These are phyloP conservation scores for Tuber borchii DNA, from an alignment of 495 filamentous ascomycete species.

Conservation along the genomic window DNA sequence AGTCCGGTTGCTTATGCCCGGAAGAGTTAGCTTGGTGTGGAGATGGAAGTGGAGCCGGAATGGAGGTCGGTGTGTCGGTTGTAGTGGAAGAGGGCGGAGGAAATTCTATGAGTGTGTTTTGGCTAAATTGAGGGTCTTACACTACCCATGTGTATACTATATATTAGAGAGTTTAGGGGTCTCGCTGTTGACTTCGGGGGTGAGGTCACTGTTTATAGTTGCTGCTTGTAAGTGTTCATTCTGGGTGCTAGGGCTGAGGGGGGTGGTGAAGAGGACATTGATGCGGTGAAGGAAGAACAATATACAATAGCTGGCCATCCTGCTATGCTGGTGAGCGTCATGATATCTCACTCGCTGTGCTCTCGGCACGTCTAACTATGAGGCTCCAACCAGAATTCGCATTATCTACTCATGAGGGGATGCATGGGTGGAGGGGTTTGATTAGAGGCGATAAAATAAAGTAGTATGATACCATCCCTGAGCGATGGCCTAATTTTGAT, in stretches of 20 bases:
- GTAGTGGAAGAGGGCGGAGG: not conserved
- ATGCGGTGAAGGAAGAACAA: not conserved
- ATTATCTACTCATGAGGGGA: no score
- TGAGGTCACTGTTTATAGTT: not conserved
- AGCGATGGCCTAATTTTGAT: no score
- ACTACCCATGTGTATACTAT: not conserved
- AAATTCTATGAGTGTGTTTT: not conserved
- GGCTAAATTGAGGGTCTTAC: not conserved
- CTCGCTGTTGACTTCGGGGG: not conserved
- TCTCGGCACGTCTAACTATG: no score
- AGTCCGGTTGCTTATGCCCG: accelerated
- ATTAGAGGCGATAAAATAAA: no score
- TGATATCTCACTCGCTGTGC: no score
- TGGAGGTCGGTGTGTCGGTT: not conserved
- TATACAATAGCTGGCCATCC: not conserved
- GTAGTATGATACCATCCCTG: no score
- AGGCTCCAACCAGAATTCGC: no score
- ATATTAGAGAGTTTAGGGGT: not conserved
- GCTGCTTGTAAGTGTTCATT: not conserved
- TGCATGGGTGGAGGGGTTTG: no score
- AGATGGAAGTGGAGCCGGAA: not conserved
- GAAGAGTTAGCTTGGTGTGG: not conserved
- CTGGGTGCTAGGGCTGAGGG: no score
- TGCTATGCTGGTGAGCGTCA: no score
- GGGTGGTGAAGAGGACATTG: no score